Conservation (phyloP, 2,329 filamentous ascomycete species). For the Ploettnerulaceae sp. region DNA sequence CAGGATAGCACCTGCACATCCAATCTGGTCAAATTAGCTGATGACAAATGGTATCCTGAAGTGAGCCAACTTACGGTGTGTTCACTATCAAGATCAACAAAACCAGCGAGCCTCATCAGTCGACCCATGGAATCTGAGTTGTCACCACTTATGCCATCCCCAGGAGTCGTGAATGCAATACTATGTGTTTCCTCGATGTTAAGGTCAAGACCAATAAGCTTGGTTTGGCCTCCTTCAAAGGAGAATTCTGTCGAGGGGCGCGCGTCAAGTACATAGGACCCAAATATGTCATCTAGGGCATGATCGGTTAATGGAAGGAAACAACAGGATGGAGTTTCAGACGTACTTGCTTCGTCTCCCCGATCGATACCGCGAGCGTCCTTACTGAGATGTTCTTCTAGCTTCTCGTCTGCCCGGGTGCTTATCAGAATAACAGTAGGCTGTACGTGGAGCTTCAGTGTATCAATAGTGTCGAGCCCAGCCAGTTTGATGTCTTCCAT, state of each 20-base stretch:
- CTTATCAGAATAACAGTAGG: constrained; percentile 51
- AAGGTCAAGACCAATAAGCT: constrained; percentile 53
- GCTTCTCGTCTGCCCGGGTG: constrained; percentile 31
- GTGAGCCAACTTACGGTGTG: constrained; percentile 57
- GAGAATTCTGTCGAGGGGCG: constrained; percentile 69
- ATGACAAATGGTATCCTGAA: too few relatives aligned
- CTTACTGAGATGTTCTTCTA: constrained; percentile 32
- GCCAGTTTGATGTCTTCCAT: constrained; percentile 71
- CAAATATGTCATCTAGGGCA: constrained; percentile 35
- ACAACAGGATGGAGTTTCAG: background rate
- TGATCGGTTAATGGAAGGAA: background rate
- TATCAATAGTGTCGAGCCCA: constrained; percentile 64
- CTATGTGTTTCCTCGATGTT: constrained; percentile 42
- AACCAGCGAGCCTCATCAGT: constrained; percentile 63
- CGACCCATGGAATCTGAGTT: constrained; percentile 50
- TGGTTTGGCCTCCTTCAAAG: constrained; percentile 60
- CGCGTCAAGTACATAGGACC: constrained; percentile 54
- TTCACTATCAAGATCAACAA: constrained; percentile 68
- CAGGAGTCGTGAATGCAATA: constrained; percentile 58
- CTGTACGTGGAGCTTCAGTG: constrained; percentile 48
- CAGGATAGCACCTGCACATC: constrained; percentile 85
- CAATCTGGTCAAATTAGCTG: too few relatives aligned
- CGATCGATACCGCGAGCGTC: constrained; percentile 30
- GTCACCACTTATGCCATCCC: constrained; percentile 37
- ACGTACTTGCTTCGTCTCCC: constrained; percentile 26